Percentiles rank a stretch among this genome's conserved stretches.
These are phyloP conservation scores for Cordyceps fumosorosea DNA, from an alignment of 2,329 filamentous ascomycete genomes.

Conservation along the genomic window DNA sequence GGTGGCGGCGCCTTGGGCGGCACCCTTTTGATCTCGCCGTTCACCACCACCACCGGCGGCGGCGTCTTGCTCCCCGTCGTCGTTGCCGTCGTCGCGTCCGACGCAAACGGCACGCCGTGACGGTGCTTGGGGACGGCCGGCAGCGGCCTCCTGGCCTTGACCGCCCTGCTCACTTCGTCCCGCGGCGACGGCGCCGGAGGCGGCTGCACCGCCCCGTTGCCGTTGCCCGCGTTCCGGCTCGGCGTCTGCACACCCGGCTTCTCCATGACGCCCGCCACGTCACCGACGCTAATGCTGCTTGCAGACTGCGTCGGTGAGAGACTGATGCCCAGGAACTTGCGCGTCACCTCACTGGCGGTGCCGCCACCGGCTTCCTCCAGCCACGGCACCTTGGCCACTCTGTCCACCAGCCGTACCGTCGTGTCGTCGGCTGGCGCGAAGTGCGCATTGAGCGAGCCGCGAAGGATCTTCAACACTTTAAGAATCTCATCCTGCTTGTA, in stretches of 20 bases:
- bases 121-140: slow-evolving; percentile 51
- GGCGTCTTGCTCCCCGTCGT: no score
- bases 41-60: slow-evolving; percentile 15
- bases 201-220: slow-evolving; percentile 19
- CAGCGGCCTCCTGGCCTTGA: slow-evolving; percentile 39
- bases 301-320: slow-evolving; percentile 58
- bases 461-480: slow-evolving; percentile 65
- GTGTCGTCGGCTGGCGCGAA: slow-evolving; percentile 79
- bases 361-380: slow-evolving; percentile 38
- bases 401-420: slow-evolving; percentile 66
- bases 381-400: slow-evolving; percentile 69
- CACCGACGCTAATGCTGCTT: slow-evolving; percentile 68
- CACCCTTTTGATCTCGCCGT: slow-evolving; percentile 31
- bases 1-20: slow-evolving; percentile 42
- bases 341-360: slow-evolving; percentile 42
- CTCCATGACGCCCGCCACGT: slow-evolving; percentile 73
- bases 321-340: slow-evolving; percentile 63
- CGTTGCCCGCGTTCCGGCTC: slow-evolving; percentile 46
- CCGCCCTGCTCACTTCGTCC: slow-evolving; percentile 17
- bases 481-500: slow-evolving; percentile 87
- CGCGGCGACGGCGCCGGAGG: slow-evolving; percentile 17
- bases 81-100: slow-evolving; percentile 25
- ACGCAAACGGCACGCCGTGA: slow-evolving; percentile 40
- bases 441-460: slow-evolving; percentile 58
- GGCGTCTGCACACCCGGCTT: slow-evolving; percentile 79